A percentile compares a stretch with the other conserved stretches of the same genome.
Evolutionary conservation across 1,139 yeast species (phyloP).

Genomic region (Chernovozyma sophiae-reginae): DNA sequence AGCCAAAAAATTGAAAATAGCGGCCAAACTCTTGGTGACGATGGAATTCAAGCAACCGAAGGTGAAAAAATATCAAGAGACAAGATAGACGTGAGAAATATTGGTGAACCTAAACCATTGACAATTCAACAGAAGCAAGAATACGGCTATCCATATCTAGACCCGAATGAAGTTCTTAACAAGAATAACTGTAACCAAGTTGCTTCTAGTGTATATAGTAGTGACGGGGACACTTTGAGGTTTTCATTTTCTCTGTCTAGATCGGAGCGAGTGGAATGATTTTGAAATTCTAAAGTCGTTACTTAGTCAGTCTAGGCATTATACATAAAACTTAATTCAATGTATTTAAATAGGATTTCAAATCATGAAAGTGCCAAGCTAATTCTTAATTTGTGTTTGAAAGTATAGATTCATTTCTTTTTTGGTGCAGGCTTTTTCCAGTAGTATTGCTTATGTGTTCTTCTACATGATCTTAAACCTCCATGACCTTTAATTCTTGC

Average conservation of each 20-base stretch:
- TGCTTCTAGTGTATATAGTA: slow-evolving; percentile 2
- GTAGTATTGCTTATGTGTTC: slow-evolving; percentile 87
- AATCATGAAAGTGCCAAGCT: too few relatives aligned
- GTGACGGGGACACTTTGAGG: background rate
- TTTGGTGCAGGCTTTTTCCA: slow-evolving; percentile 72
- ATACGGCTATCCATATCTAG: slow-evolving; percentile 30
- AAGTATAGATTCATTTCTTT: slow-evolving; percentile 35
- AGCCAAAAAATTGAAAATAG: background rate
- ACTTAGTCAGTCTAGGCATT: too few relatives aligned
- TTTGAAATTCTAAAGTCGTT: too few relatives aligned
- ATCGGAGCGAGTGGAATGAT: too few relatives aligned
- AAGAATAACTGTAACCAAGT: background rate
- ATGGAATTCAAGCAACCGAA: background rate
- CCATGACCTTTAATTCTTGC: slow-evolving; percentile 76
- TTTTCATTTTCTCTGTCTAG: background rate
- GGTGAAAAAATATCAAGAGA: background rate
- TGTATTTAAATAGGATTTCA: too few relatives aligned
- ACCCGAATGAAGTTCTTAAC: slow-evolving; percentile 10
- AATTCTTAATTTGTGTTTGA: slow-evolving; percentile 2
- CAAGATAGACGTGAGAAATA: slow-evolving; percentile 7
- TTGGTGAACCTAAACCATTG: slow-evolving; percentile 31
- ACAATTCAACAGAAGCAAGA: slow-evolving; percentile 21
- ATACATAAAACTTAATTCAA: too few relatives aligned
- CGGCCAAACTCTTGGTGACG: background rate
- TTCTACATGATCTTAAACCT: slow-evolving; percentile 84